Conservation (phyloP, 2,329 filamentous ascomycete genomes). For the Colletotrichum lindemuthianum region DNA sequence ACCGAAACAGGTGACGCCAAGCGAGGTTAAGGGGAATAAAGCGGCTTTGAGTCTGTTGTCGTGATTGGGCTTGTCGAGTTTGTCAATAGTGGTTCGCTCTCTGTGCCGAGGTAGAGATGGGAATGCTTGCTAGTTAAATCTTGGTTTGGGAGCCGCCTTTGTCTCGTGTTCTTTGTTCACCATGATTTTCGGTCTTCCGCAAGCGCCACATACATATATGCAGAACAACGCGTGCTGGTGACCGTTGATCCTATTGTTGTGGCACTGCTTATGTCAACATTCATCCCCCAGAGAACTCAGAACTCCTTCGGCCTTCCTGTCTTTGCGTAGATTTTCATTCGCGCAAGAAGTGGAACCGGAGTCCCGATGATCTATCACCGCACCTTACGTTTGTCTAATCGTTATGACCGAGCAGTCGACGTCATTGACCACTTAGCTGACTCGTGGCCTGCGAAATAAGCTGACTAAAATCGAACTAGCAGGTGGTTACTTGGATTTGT, state of each 20-base stretch:
- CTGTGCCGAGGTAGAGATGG: conserved; percentile 19
- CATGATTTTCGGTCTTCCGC: conserved; percentile 4
- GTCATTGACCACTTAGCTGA: too few species aligned
- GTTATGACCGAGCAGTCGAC: too few species aligned
- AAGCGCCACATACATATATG: conserved; percentile 1
- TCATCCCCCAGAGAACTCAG: background rate
- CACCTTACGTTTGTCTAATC: background rate
- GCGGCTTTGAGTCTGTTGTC: conserved; percentile 18
- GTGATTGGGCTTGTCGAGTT: background rate
- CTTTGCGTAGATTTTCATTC: conserved; percentile 1
- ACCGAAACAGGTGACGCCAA: conserved; percentile 34
- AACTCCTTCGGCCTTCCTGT: conserved; percentile 14
- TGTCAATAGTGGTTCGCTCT: conserved; percentile 20
- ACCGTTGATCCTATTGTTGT: too few species aligned
- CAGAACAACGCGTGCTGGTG: background rate
- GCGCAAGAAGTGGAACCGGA: background rate
- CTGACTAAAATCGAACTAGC: too few species aligned
- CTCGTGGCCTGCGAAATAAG: too few species aligned
- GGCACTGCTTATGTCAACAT: background rate
- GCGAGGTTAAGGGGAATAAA: conserved; percentile 32
- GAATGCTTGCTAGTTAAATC: background rate
- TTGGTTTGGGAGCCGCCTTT: conserved; percentile 6
- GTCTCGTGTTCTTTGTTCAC: background rate
- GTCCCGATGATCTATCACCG: background rate
- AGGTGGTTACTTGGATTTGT: too few species aligned